A percentile compares a stretch with the other conserved stretches of the same genome.
Evolutionary conservation across 2,329 filamentous ascomycete species (phyloP).

Genomic region (Ophiosphaerella korrae): DNA sequence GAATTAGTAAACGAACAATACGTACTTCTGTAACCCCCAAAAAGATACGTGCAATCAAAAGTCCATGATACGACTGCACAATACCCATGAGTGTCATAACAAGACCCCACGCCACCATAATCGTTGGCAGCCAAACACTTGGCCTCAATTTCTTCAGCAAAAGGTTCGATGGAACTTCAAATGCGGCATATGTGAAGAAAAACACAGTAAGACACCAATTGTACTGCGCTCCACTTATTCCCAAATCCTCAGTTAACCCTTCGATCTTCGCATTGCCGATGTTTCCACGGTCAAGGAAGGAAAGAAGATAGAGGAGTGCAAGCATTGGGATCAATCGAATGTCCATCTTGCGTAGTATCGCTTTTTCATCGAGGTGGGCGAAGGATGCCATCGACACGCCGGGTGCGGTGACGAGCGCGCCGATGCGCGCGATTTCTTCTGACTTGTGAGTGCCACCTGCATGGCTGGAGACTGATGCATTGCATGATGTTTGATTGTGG

Average conservation of each 20-base stretch:
- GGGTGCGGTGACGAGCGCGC: slow-evolving; percentile 14
- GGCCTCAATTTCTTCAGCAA: slow-evolving; percentile 64
- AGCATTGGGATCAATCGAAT: slow-evolving; percentile 47
- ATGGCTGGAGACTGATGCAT: slow-evolving; percentile 1
- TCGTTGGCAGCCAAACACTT: slow-evolving; percentile 44
- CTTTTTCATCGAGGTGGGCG: slow-evolving; percentile 47
- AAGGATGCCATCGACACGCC: slow-evolving; percentile 37
- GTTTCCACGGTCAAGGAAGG: slow-evolving; percentile 42
- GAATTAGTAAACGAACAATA: no score
- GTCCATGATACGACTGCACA: slow-evolving; percentile 52
- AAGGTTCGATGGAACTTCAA: slow-evolving; percentile 64
- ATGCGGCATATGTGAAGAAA: slow-evolving; percentile 59
- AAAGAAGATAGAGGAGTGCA: slow-evolving; percentile 46
- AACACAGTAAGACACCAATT: slow-evolving; percentile 69
- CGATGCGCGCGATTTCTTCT: slow-evolving; percentile 11
- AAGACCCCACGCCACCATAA: slow-evolving; percentile 59
- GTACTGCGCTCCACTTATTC: slow-evolving; percentile 61
- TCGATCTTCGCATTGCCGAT: slow-evolving; percentile 53
- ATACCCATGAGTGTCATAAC: slow-evolving; percentile 59
- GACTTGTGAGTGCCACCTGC: neutral
- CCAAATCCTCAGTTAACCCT: slow-evolving; percentile 33
- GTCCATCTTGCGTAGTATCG: slow-evolving; percentile 49
- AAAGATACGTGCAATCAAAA: slow-evolving; percentile 54
- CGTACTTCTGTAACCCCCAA: slow-evolving; percentile 44
- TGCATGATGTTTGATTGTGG: neutral